phyloP scores from a whole-genome alignment of 345 rosid genomes.

The Punica granatum region DNA sequence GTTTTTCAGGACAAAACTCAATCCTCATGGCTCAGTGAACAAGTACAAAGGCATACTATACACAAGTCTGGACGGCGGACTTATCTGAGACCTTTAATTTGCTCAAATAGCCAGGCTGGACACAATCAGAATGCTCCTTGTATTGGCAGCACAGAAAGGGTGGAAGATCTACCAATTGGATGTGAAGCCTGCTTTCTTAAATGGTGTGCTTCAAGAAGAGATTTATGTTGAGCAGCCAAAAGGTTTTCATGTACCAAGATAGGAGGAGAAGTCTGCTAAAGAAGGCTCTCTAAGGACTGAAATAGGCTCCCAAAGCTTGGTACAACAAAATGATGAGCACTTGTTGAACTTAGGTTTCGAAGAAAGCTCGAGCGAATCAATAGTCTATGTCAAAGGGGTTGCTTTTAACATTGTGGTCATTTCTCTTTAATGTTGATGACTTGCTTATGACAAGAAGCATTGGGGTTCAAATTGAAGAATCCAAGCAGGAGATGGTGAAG shows the following conservation, averaged over 20 bases:
- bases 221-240: neutral
- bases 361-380: neutral
- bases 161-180: neutral
- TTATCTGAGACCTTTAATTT: slow-evolving; percentile 1
- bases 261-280: neutral
- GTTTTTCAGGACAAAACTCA: neutral
- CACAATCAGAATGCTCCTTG: neutral
- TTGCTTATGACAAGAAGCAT: neutral
- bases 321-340: neutral
- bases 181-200: neutral
- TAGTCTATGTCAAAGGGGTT: neutral
- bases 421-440: neutral
- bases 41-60: neutral
- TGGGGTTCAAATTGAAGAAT: no score
- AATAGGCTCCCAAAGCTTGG: neutral
- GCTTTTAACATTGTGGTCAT: neutral
- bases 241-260: neutral
- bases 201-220: slow-evolving; percentile 1
- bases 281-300: neutral
- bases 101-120: slow-evolving; percentile 4
- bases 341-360: neutral
- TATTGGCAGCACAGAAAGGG: neutral
- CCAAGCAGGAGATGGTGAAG: no score
- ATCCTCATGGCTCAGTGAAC: neutral
- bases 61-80: neutral